Conservation (phyloP, 1,284 basidiomycete genomes). For the Prillingera fragicola region DNA sequence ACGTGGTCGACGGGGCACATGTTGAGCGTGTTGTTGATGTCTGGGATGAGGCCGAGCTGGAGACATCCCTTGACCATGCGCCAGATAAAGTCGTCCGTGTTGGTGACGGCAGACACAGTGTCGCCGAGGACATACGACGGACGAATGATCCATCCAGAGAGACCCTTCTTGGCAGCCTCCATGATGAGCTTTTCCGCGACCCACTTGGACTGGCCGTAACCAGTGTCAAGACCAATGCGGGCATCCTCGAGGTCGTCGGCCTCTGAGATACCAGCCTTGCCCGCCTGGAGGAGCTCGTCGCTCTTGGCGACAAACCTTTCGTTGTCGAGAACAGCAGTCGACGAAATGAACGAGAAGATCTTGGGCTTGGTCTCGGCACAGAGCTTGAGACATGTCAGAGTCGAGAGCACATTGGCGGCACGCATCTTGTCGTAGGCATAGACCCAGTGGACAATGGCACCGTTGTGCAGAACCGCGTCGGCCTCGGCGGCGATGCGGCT, state of each 20-base stretch:
- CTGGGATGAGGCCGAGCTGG: slow-evolving; percentile 89
- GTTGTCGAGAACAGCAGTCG: slow-evolving; percentile 87
- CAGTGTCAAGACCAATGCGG: slow-evolving; percentile 68
- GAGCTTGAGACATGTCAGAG: slow-evolving; percentile 74
- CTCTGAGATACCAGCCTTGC: slow-evolving; percentile 71
- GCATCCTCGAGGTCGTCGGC: slow-evolving; percentile 88
- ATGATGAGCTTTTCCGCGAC: slow-evolving; percentile 92
- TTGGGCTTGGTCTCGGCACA: slow-evolving; percentile 71
- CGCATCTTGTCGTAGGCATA: slow-evolving; percentile 95
- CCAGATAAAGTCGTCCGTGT: slow-evolving; percentile 99
- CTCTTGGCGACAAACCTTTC: slow-evolving; percentile 84
- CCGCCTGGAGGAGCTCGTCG: slow-evolving; percentile 57
- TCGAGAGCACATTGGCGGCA: slow-evolving; percentile 84
- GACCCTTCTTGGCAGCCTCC: slow-evolving; percentile 79
- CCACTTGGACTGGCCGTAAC: slow-evolving; percentile 98
- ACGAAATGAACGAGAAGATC: slow-evolving; percentile 83
- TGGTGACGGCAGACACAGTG: slow-evolving; percentile 82
- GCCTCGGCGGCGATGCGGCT: slow-evolving; percentile 63
- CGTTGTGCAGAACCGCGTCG: slow-evolving; percentile 89
- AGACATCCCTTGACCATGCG: slow-evolving; percentile 95
- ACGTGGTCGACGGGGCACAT: slow-evolving; percentile 99
- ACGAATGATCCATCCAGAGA: slow-evolving; percentile 82
- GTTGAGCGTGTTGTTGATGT: slow-evolving; percentile 98
- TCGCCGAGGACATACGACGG: slow-evolving; percentile 97
- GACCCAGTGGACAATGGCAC: slow-evolving; percentile 98